A percentile compares a stretch with the other conserved stretches of the same genome.
Evolutionary conservation across 2,329 filamentous ascomycete species (phyloP).

Genomic region (Ampelomyces quisqualis): DNA sequence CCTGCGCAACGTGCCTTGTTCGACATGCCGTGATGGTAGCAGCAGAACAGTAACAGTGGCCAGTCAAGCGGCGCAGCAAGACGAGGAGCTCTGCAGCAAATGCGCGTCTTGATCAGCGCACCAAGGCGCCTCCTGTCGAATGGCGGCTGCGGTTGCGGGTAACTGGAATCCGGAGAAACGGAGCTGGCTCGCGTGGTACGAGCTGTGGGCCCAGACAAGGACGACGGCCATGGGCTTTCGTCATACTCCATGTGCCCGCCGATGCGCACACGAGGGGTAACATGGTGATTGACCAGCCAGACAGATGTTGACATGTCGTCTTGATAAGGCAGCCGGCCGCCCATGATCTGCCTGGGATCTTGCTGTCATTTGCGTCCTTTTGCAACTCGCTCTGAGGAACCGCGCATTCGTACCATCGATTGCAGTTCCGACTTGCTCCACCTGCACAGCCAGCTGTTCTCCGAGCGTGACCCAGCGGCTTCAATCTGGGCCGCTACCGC

Average conservation of each 20-base stretch:
- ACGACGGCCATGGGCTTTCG: slow-evolving; percentile 21
- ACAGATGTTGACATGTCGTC: slow-evolving; percentile 9
- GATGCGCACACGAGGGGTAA: slow-evolving; percentile 30
- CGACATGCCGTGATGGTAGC: neutral
- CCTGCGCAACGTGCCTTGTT: neutral
- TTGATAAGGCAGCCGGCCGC: slow-evolving; percentile 25
- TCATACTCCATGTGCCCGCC: slow-evolving; percentile 41
- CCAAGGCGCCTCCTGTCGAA: neutral
- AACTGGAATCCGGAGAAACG: slow-evolving; percentile 30
- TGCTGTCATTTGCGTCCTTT: neutral
- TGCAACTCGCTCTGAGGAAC: too few relatives aligned
- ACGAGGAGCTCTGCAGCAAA: neutral
- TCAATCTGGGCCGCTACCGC: slow-evolving; percentile 31
- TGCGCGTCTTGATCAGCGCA: slow-evolving; percentile 11
- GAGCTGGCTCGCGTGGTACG: slow-evolving; percentile 19
- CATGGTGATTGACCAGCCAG: slow-evolving; percentile 3
- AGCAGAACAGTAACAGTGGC: neutral
- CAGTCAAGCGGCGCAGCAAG: too few relatives aligned
- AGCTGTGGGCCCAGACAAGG: slow-evolving; percentile 36
- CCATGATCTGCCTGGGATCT: slow-evolving; percentile 16
- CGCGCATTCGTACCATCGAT: too few relatives aligned
- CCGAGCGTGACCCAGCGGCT: slow-evolving; percentile 26
- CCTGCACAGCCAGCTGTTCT: slow-evolving; percentile 28
- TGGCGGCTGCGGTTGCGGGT: slow-evolving; percentile 18
- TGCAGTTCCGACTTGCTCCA: slow-evolving; percentile 25